These are phyloP conservation scores for Begonia peltatifolia DNA, from an alignment of 306 rosid species.

Conservation along the genomic window DNA sequence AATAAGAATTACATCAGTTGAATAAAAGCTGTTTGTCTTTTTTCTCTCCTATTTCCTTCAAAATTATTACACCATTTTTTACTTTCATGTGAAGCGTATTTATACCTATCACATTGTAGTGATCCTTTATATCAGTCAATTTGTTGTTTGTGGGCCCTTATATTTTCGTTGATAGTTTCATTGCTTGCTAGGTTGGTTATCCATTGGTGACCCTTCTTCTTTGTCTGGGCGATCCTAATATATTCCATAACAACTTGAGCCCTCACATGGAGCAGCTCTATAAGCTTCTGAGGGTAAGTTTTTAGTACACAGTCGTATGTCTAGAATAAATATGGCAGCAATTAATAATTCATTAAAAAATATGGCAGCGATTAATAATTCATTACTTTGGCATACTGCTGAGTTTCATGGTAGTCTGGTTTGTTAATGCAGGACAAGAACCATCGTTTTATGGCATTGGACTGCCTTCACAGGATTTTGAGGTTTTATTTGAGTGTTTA, in stretches of 20 bases:
- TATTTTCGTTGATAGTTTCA: constrained; percentile 3
- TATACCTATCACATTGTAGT: too few relatives aligned
- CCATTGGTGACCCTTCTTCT: constrained; percentile 95
- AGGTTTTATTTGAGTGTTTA: constrained; percentile 94
- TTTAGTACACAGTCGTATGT: not conserved
- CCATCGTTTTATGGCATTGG: constrained; percentile 96
- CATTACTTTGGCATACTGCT: constrained; percentile 8
- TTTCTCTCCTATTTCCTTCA: too few relatives aligned
- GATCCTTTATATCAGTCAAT: too few relatives aligned
- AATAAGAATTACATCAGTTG: too few relatives aligned
- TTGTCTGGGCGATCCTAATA: constrained; percentile 93
- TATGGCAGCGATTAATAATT: not conserved
- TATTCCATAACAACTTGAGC: constrained; percentile 67
- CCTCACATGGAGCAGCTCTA: constrained; percentile 98
- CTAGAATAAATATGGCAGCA: not conserved
- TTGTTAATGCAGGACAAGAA: constrained; percentile 82
- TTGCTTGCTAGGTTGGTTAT: constrained; percentile 64
- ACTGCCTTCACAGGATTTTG: constrained; percentile 95
- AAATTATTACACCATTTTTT: too few relatives aligned
- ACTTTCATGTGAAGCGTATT: too few relatives aligned
- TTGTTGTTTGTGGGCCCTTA: not conserved
- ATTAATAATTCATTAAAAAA: not conserved
- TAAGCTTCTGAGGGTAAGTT: constrained; percentile 85
- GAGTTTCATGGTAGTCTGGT: constrained; percentile 21
- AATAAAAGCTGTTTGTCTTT: too few relatives aligned